These are phyloP conservation scores for Eremochloa ophiuroides DNA, from an alignment of 176 grass and related monocot species.

Conservation along the genomic window DNA sequence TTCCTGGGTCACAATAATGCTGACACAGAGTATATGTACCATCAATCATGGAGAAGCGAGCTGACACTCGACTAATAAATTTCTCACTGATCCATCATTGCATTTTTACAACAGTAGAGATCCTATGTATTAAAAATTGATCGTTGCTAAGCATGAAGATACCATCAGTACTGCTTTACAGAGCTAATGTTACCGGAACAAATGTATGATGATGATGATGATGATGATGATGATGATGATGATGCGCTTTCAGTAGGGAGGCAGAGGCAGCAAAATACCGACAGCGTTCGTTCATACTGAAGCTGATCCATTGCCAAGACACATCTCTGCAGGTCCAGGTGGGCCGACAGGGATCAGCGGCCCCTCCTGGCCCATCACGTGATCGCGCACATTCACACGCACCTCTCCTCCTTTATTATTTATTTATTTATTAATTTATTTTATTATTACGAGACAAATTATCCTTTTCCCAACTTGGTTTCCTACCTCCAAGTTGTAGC, in stretches of 20 bases:
- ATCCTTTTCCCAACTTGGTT: too few relatives aligned
- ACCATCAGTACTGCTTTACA: background rate
- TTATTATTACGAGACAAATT: too few relatives aligned
- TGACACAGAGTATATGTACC: background rate
- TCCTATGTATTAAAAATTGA: background rate
- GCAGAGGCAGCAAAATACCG: background rate
- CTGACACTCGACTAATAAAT: background rate
- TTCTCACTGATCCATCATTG: background rate
- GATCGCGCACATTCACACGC: background rate
- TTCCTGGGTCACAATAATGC: background rate
- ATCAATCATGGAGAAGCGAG: background rate
- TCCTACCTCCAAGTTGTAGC: background rate
- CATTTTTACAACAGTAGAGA: background rate
- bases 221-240: too few relatives aligned
- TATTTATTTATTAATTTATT: too few relatives aligned
- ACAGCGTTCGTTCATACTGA: background rate
- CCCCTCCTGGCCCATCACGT: slow-evolving; percentile 13
- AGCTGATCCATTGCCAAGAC: background rate
- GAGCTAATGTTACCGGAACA: background rate
- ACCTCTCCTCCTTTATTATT: background rate
- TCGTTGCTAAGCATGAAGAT: background rate
- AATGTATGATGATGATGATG: too few relatives aligned
- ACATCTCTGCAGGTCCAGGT: too few relatives aligned
- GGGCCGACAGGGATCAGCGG: background rate
- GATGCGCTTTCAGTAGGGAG: too few relatives aligned